Percentiles rank a stretch among this genome's conserved stretches.
phyloP scores from a whole-genome alignment of 2,329 filamentous ascomycete genomes.

The Periglandula ipomoeae region DNA sequence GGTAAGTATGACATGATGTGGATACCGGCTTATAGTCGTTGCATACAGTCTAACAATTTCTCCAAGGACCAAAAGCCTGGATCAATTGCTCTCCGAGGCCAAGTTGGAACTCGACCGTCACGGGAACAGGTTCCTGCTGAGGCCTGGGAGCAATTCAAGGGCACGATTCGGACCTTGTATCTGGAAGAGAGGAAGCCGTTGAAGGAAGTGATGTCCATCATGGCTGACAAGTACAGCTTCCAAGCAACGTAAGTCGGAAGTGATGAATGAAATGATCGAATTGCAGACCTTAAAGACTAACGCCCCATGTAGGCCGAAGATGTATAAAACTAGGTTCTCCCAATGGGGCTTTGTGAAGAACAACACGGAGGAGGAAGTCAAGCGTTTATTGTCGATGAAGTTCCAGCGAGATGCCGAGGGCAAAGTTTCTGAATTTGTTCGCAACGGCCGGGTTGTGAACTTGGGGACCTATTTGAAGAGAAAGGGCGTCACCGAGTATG shows the following conservation, averaged over 20 bases:
- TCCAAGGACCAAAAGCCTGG: slow-evolving; percentile 18
- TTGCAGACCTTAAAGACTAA: slow-evolving; percentile 12
- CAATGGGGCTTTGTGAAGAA: slow-evolving; percentile 48
- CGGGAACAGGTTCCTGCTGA: slow-evolving; percentile 36
- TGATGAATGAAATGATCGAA: too few species aligned
- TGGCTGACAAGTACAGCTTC: slow-evolving; percentile 39
- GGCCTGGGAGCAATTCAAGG: slow-evolving; percentile 39
- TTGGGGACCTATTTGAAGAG: slow-evolving; percentile 42
- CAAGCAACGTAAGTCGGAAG: slow-evolving; percentile 42
- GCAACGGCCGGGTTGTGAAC: slow-evolving; percentile 42
- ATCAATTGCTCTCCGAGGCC: slow-evolving; percentile 20
- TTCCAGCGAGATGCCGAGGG: slow-evolving; percentile 43
- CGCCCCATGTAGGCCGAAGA: slow-evolving; percentile 32
- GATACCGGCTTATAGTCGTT: not conserved
- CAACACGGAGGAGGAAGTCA: slow-evolving; percentile 44
- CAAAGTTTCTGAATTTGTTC: slow-evolving; percentile 43
- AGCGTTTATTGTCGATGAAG: slow-evolving; percentile 40
- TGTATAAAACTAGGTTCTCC: slow-evolving; percentile 48
- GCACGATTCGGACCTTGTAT: slow-evolving; percentile 35
- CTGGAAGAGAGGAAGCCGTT: slow-evolving; percentile 40
- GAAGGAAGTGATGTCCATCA: slow-evolving; percentile 42
- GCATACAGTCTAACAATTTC: slow-evolving; percentile 1
- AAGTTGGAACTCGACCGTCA: slow-evolving; percentile 26
- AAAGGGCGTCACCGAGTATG: slow-evolving; percentile 44
- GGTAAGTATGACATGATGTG: slow-evolving; percentile 15